phyloP scores from a whole-genome alignment of 2,329 filamentous ascomycete genomes.

The Fusarium ambrosium region DNA sequence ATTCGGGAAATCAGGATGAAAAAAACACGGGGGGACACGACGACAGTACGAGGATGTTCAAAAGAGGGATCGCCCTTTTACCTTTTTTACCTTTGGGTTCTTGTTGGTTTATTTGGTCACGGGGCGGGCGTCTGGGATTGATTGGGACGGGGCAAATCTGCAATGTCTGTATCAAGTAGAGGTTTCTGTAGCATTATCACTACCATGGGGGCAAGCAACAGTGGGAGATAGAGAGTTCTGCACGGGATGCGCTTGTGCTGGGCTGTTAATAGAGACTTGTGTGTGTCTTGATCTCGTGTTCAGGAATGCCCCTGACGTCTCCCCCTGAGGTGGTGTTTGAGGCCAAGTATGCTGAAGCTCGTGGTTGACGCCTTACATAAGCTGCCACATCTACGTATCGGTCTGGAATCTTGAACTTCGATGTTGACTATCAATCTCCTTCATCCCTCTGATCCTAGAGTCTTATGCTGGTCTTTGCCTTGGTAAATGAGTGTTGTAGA shows the following conservation, averaged over 20 bases:
- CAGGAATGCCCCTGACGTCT: background rate
- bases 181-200: constrained; percentile 34
- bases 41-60: background rate
- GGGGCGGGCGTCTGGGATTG: constrained; percentile 38
- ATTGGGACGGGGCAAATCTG: constrained; percentile 38
- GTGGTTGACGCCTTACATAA: background rate
- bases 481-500: background rate
- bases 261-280: constrained; percentile 2
- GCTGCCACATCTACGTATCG: background rate
- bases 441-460: background rate
- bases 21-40: background rate
- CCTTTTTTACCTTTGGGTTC: constrained; percentile 29
- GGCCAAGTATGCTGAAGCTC: background rate
- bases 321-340: background rate
- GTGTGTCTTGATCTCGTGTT: background rate
- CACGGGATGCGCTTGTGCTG: background rate
- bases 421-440: background rate
- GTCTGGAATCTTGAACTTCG: background rate
- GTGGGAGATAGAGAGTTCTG: constrained; percentile 15
- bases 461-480: background rate
- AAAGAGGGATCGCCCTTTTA: constrained; percentile 6
- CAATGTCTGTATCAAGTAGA: constrained; percentile 37
- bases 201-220: constrained; percentile 11
- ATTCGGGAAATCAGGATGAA: constrained; percentile 4
- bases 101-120: constrained; percentile 34